Percentiles rank a stretch among this genome's conserved stretches.
These are phyloP conservation scores for Quercus mongolica DNA, from an alignment of 306 rosid genomes.

Conservation along the genomic window DNA sequence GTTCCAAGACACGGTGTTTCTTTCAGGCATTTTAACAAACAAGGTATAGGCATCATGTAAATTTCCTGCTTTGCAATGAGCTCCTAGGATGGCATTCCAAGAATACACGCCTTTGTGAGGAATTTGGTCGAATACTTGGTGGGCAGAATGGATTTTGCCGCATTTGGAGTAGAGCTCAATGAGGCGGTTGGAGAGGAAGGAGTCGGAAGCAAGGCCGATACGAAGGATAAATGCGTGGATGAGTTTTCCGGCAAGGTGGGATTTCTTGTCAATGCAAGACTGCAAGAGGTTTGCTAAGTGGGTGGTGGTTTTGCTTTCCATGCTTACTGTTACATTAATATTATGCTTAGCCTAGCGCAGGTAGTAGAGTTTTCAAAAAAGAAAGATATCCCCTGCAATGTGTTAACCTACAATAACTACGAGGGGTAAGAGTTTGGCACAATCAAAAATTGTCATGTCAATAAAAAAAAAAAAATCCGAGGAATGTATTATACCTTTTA, in stretches of 20 bases:
- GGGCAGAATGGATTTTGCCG: constrained; percentile 31
- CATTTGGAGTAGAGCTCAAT: constrained; percentile 60
- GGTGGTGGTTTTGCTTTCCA: constrained; percentile 21
- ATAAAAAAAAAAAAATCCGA: no score
- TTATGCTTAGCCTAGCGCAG: no score
- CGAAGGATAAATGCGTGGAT: constrained; percentile 55
- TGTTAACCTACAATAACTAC: no score
- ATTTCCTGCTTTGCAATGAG: constrained; percentile 37
- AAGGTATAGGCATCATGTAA: constrained; percentile 35
- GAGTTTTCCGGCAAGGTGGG: constrained; percentile 40
- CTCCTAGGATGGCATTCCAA: constrained; percentile 62
- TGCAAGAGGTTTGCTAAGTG: constrained; percentile 49
- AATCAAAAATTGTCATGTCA: no score
- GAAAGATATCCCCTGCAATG: no score
- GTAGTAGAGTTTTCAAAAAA: no score
- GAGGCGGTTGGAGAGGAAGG: constrained; percentile 56
- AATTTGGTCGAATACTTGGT: constrained; percentile 39
- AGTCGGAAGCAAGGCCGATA: constrained; percentile 27
- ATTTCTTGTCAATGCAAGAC: constrained; percentile 49
- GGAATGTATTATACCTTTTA: fast-evolving
- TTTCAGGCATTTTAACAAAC: constrained; percentile 59
- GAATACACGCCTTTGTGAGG: constrained; percentile 58
- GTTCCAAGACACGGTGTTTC: constrained; percentile 66
- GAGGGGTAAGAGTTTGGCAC: no score
- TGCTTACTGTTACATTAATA: neutral